A percentile compares a stretch with the other conserved stretches of the same genome.
Evolutionary conservation across 108 stramenopile species (phyloP).

Genomic region (Aurantiochytrium sp.): DNA sequence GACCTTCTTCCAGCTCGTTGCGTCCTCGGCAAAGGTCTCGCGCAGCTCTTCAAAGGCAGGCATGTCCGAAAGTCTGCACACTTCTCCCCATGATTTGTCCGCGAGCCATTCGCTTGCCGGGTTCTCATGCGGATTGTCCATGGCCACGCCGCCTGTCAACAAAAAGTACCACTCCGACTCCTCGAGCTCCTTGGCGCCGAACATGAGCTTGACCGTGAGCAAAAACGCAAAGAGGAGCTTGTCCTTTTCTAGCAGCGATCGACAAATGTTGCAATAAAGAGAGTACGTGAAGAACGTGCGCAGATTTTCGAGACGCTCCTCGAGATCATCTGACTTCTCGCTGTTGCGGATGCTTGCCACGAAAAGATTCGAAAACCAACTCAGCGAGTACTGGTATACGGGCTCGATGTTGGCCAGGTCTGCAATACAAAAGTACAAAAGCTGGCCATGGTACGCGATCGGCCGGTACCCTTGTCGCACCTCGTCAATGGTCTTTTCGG

Average conservation of each 20-base stretch:
- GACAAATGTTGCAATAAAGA: slow-evolving; percentile 56
- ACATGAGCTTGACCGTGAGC: slow-evolving; percentile 44
- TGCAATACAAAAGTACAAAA: slow-evolving; percentile 52
- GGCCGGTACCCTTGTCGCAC: slow-evolving; percentile 46
- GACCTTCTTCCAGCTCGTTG: slow-evolving; percentile 35
- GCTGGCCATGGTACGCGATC: slow-evolving; percentile 41
- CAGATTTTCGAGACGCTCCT: slow-evolving; percentile 41
- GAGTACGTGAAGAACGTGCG: slow-evolving; percentile 51
- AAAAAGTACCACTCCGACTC: slow-evolving; percentile 47
- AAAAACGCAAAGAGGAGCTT: slow-evolving; percentile 58
- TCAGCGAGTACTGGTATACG: slow-evolving; percentile 56
- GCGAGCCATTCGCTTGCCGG: slow-evolving; percentile 46
- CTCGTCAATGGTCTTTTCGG: slow-evolving; percentile 49
- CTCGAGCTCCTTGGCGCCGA: slow-evolving; percentile 32
- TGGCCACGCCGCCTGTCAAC: slow-evolving; percentile 49
- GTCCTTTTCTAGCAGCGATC: slow-evolving; percentile 50
- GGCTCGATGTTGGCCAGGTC: slow-evolving; percentile 49
- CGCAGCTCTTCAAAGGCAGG: slow-evolving; percentile 33
- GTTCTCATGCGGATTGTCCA: slow-evolving; percentile 51
- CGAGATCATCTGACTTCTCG: slow-evolving; percentile 31
- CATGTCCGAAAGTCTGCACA: slow-evolving; percentile 46
- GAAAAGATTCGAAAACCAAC: slow-evolving; percentile 57
- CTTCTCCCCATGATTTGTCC: slow-evolving; percentile 47
- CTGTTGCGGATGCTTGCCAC: slow-evolving; percentile 40
- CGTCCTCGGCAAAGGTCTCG: slow-evolving; percentile 34